Percentiles rank a stretch among this genome's conserved stretches.
Conservation (phyloP, 208 protist species). For the Blastocrithidia nonstop region DNA sequence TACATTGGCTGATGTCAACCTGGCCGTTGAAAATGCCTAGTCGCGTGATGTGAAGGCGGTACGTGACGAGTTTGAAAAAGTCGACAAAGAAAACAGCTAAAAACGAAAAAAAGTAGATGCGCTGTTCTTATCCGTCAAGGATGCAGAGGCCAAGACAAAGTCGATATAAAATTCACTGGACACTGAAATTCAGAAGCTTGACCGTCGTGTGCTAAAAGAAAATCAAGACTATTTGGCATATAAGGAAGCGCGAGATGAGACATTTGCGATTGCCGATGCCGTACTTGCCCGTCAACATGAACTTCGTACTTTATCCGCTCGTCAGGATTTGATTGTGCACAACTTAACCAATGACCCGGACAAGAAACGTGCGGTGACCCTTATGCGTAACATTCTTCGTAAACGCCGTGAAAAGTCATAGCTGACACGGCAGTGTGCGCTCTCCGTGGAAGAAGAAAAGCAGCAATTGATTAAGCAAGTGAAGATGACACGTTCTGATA, state of each 20-base stretch:
- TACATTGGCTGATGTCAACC: slow-evolving; percentile 60
- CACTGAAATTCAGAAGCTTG: slow-evolving; percentile 67
- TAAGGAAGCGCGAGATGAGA: slow-evolving; percentile 50
- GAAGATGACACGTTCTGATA: slow-evolving; percentile 57
- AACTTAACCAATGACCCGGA: slow-evolving; percentile 59
- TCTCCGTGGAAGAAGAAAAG: slow-evolving; percentile 77
- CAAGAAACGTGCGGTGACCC: slow-evolving; percentile 53
- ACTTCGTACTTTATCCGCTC: slow-evolving; percentile 60
- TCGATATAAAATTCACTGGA: slow-evolving; percentile 35
- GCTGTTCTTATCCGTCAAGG: slow-evolving; percentile 68
- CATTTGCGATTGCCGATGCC: slow-evolving; percentile 54
- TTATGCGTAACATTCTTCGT: slow-evolving; percentile 51
- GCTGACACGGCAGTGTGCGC: slow-evolving; percentile 52
- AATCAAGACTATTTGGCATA: slow-evolving; percentile 66
- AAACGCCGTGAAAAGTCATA: slow-evolving; percentile 55
- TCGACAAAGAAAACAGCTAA: slow-evolving; percentile 51
- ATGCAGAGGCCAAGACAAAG: slow-evolving; percentile 56
- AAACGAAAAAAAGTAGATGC: slow-evolving; percentile 61
- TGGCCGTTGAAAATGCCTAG: slow-evolving; percentile 17
- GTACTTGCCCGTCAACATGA: slow-evolving; percentile 73
- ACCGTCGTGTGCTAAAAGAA: slow-evolving; percentile 48
- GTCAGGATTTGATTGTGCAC: slow-evolving; percentile 68
- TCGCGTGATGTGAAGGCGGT: slow-evolving; percentile 48
- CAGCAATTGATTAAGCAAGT: slow-evolving; percentile 66
- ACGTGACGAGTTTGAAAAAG: slow-evolving; percentile 43